Conservation (phyloP, 768 basidiomycete species). For the Tephrocybe sp. region DNA sequence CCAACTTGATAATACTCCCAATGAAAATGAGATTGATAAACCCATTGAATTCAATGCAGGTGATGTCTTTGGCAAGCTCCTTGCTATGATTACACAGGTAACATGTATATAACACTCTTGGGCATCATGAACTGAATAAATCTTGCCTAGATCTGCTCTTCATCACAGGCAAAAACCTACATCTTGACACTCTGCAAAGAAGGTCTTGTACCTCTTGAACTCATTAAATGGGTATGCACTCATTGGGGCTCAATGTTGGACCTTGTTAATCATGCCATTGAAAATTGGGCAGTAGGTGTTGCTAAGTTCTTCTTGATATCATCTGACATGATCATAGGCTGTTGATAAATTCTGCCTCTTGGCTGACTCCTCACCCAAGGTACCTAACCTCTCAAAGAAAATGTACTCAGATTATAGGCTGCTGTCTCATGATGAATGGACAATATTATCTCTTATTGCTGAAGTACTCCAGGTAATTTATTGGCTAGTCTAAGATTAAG, state of each 20-base stretch:
- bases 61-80: constrained; percentile 22
- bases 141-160: constrained; percentile 20
- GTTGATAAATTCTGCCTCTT: constrained; percentile 19
- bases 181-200: constrained; percentile 19
- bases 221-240: constrained; percentile 28
- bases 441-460: constrained; percentile 19
- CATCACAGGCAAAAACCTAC: constrained; percentile 26
- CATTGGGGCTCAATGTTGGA: constrained; percentile 29
- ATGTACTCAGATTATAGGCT: constrained; percentile 24
- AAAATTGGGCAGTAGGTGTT: constrained; percentile 7
- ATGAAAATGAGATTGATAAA: constrained; percentile 17
- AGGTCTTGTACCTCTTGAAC: constrained; percentile 19
- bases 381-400: constrained; percentile 27
- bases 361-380: constrained; percentile 20
- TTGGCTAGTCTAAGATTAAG: background rate
- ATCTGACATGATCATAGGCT: constrained; percentile 9
- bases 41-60: constrained; percentile 15
- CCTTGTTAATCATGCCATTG: constrained; percentile 17
- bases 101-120: background rate
- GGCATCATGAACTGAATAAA: background rate
- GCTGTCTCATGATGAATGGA: constrained; percentile 20
- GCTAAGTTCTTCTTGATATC: background rate
- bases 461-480: constrained; percentile 22
- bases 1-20: constrained; percentile 9
- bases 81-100: constrained; percentile 25